Evolutionary conservation across 768 basidiomycete species (phyloP).

Genomic region (Suillus cothurnatus): DNA sequence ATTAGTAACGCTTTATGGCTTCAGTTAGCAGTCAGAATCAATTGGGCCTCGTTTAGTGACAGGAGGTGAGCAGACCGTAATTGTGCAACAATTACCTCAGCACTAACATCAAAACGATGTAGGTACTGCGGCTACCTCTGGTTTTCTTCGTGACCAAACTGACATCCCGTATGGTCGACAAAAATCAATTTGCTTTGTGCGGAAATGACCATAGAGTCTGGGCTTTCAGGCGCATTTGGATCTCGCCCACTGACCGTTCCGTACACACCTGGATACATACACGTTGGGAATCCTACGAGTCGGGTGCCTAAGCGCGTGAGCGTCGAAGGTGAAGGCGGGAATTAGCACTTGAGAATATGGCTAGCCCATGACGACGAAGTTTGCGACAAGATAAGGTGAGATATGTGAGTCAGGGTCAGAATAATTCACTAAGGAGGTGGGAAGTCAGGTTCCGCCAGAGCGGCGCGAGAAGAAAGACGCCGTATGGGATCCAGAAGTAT

Average conservation of each 20-base stretch:
- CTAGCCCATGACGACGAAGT: background rate
- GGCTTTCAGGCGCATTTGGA: background rate
- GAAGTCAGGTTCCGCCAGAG: background rate
- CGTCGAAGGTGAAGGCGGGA: background rate
- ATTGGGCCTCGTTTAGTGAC: no score
- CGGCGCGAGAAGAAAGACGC: background rate
- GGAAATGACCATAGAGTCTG: background rate
- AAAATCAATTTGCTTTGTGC: background rate
- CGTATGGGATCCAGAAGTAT: background rate
- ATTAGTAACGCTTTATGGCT: background rate
- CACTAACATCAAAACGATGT: background rate
- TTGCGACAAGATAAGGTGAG: background rate
- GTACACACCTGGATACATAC: background rate
- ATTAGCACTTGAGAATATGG: background rate
- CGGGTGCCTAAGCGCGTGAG: background rate
- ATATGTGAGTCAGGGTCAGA: background rate
- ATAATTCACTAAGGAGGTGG: background rate
- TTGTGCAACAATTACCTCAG: no score
- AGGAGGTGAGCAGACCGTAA: no score
- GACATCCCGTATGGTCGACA: background rate
- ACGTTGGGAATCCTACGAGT: background rate
- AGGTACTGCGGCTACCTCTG: background rate
- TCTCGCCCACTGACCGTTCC: background rate
- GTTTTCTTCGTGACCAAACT: background rate
- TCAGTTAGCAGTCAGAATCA: no score